Evolutionary conservation across 2,329 filamentous ascomycete species (phyloP), one percentile per base, ranked within the genome.

Genomic region (Amphichorda felina): DNA sequence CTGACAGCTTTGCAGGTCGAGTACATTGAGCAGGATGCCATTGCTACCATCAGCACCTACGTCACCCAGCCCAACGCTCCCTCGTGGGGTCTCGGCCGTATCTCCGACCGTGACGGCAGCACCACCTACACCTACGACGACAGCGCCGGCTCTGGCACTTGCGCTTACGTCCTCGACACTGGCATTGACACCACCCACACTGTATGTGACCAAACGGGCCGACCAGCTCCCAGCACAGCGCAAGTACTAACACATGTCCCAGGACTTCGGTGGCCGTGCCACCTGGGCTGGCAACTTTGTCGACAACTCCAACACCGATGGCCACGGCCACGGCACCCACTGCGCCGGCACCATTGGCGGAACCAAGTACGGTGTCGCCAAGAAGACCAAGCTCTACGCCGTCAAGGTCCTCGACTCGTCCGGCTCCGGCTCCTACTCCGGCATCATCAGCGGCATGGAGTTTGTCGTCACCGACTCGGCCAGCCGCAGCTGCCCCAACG

Each of bases 381-480:
- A 75, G 57, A 64, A 64, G 35, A 63, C 61, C 36, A 55, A 56
- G 34, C 50, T 74, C 27, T 50, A 70, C 28, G 67, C 59, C 29
- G 68, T 74, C 49, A 74, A 73, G 58, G 68, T 72, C 5, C 55
- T 72, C 10, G 63, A 60, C 38, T 60, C 36, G 17, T n/a, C 42
- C 3, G 45, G 45, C 36, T 34, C 35, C 18, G 45, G 45, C 8
- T 35, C n/a, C 11, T 21, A 21, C 30, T 33, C 30, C 7, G 30
- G 30, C 4, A 33, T 33, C 17, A 24, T 33, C 18, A 50, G 60
- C 30, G 46, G 71, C 37, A 63, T 75, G 50, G 57, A 72, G 43
- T 72, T 49, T 41, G 57, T 68, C 17, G 57, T 56, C 22, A 42
- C 53, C 9, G 57, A 67, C 42, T 64, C 55, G 25, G 41, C 44